These are phyloP conservation scores for Haematococcus sp. DNA, from an alignment of 139 green algal genomes.

Conservation along the genomic window DNA sequence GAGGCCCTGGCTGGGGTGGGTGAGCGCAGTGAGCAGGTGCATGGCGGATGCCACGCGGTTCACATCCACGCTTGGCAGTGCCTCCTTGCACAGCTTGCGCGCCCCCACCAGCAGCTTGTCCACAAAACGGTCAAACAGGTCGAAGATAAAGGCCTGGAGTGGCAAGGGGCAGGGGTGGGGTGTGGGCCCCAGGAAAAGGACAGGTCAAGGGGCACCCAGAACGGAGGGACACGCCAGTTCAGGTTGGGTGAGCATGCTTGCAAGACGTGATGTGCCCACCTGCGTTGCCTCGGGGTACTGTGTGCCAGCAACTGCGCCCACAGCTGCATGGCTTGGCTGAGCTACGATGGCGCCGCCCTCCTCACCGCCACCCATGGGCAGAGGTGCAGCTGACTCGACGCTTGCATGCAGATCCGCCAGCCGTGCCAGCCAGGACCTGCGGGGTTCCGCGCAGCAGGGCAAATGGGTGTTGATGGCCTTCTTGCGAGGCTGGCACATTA, in stretches of 20 bases:
- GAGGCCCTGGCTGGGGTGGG: conserved; percentile 14
- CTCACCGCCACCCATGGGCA: no score
- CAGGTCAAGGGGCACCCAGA: not conserved
- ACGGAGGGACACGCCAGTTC: no score
- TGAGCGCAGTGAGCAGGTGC: conserved; percentile 31
- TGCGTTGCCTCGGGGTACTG: not conserved
- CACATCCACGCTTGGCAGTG: conserved; percentile 56
- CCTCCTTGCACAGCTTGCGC: conserved; percentile 31
- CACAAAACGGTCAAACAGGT: conserved; percentile 54
- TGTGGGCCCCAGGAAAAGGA: not conserved
- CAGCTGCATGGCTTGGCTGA: not conserved
- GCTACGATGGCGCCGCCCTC: no score
- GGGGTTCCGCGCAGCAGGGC: not conserved
- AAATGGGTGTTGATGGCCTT: no score
- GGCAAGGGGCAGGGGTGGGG: not conserved
- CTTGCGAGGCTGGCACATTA: no score
- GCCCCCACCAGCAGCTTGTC: conserved; percentile 48
- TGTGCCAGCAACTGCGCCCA: not conserved
- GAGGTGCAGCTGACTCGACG: no score
- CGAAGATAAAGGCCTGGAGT: conserved; percentile 34
- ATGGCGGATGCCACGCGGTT: conserved; percentile 43
- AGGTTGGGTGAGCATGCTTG: no score
- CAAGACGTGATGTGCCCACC: not conserved
- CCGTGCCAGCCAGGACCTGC: conserved; percentile 8
- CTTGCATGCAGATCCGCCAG: not conserved